Conservation (phyloP, 352 stramenopile genomes). For the Phytophthora agathidicida region DNA sequence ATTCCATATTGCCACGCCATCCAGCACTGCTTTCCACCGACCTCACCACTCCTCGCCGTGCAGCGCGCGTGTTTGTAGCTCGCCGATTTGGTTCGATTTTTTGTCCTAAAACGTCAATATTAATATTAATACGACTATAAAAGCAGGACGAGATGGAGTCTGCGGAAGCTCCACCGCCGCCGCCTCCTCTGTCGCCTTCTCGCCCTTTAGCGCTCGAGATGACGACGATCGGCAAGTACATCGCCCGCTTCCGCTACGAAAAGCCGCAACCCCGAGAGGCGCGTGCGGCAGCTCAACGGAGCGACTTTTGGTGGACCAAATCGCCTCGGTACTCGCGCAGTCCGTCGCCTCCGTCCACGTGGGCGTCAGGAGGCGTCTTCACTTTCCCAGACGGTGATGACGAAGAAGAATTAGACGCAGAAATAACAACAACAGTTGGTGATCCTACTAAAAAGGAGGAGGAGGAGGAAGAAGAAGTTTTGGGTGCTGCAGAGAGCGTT, state of each 20-base stretch:
- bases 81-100: too few relatives aligned
- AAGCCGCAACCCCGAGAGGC: conserved; percentile 52
- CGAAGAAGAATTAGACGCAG: conserved; percentile 11
- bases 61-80: too few relatives aligned
- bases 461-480: not conserved
- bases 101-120: too few relatives aligned
- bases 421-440: too few relatives aligned
- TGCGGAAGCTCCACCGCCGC: not conserved
- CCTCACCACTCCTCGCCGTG: too few relatives aligned
- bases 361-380: conserved; percentile 24
- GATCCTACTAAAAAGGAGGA: not conserved
- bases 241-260: conserved; percentile 67
- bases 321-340: conserved; percentile 35
- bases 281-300: conserved; percentile 23
- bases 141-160: not conserved
- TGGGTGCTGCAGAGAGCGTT: conserved; percentile 14
- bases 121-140: too few relatives aligned
- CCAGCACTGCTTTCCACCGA: too few relatives aligned
- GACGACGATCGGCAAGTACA: conserved; percentile 80
- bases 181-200: conserved; percentile 11
- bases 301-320: conserved; percentile 70
- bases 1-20: too few relatives aligned
- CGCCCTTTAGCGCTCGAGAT: conserved; percentile 10
- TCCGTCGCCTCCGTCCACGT: conserved; percentile 31
- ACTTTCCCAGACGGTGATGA: conserved; percentile 24